Evolutionary conservation across 352 stramenopile species (phyloP), one percentile per base, ranked within the genome.

Genomic region (Pythium brassicae): DNA sequence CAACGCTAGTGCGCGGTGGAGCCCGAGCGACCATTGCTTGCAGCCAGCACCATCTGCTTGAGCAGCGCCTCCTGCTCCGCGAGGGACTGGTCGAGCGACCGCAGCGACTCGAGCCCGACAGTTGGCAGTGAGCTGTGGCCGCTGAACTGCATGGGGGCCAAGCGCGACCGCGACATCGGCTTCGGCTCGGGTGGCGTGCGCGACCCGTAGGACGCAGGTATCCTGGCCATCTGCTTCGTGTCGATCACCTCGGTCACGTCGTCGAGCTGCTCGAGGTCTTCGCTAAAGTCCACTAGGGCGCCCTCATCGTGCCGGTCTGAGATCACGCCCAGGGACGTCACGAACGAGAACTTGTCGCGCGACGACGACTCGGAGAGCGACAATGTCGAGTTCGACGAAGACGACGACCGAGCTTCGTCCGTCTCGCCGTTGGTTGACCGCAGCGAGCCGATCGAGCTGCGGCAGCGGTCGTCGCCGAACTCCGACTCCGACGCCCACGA

Each of bases 221-320:
- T 17, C 22, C 68, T 59, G 29, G 68, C 57, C 74, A 81, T 81
- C 22, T 81, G 66, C 32, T 59, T 77, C 26, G 74, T 83, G 50
- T 83, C 74, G 22, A 81, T 78, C 19, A 78, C 71, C 47, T 83
- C 74, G 3, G 66, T 61, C 29, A 81, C 54, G 50, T 57, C 32
- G 68, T 14, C 57, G 65, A 9, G 50, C 58, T 35, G 17, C 57
- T 59, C 17, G 58, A 70, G 54, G 62, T 37, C 49, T 60, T 69
- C 35, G 63, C 62, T 50, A 44, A 61, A 51, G 72, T 57, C 42
- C 29, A 66, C 23, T 26, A 64, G 39, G 29, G 43, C n/a, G 10
- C 48, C 17, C 53, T 63, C 35, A 67, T 76, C 54, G 69, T 63
- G 19, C 15, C 69, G 57, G 34, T 83, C 71, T 32, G 74, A 58